Evolutionary conservation across 805 yeast species (phyloP).

Genomic region (Tetrapisispora fleetii): DNA sequence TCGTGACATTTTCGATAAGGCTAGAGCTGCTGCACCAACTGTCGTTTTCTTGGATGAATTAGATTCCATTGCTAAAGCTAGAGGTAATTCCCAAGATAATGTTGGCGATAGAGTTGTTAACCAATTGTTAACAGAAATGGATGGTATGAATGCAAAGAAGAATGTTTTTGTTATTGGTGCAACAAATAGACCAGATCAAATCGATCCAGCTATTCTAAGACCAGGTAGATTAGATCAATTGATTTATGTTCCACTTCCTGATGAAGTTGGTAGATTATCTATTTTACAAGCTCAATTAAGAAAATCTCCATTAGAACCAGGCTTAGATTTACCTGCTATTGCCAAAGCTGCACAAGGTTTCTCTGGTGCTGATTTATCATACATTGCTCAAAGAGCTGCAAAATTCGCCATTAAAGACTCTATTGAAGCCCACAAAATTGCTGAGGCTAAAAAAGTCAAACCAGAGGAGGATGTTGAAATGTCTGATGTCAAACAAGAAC

Average conservation of each 20-base stretch:
- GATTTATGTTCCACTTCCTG: constrained; percentile 97
- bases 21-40: constrained; percentile 99
- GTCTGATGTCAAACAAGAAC: constrained; percentile 31
- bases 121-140: constrained; percentile 96
- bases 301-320: constrained; percentile 98
- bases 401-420: constrained; percentile 97
- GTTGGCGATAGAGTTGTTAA: constrained; percentile 98
- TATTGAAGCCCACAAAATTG: constrained; percentile 68
- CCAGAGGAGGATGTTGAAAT: constrained; percentile 40
- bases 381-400: constrained; percentile 97
- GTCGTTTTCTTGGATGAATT: constrained; percentile 97
- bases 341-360: constrained; percentile 94
- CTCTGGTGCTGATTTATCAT: constrained; percentile 97
- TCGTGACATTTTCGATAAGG: constrained; percentile 95
- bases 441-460: constrained; percentile 36
- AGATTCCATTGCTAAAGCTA: constrained; percentile 95
- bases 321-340: constrained; percentile 76
- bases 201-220: constrained; percentile 95
- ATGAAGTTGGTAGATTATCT: constrained; percentile 86
- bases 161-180: constrained; percentile 99
- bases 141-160: constrained; percentile 99
- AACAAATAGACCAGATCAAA: constrained; percentile 98
- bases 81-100: constrained; percentile 92
- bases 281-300: constrained; percentile 93
- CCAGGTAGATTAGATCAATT: constrained; percentile 99